Percentiles rank a stretch among this genome's conserved stretches.
Conservation (phyloP, 2,329 filamentous ascomycete species). For the Fusarium chuoi region DNA sequence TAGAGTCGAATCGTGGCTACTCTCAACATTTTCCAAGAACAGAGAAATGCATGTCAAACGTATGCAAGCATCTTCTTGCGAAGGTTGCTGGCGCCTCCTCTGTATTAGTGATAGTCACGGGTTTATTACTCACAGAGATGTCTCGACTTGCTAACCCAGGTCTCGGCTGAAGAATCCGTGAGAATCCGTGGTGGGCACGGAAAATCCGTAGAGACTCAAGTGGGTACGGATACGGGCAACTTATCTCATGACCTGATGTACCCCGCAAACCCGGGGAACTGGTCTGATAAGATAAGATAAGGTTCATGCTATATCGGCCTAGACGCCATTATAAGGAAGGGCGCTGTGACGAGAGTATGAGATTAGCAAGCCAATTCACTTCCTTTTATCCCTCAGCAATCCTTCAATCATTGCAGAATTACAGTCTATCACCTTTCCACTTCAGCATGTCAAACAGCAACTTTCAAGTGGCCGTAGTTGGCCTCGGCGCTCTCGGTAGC, state of each 20-base stretch:
- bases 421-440: no score
- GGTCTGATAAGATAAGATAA: background rate
- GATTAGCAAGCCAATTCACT: background rate
- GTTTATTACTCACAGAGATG: background rate
- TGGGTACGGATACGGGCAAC: background rate
- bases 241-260: background rate
- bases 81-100: accelerated
- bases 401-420: no score
- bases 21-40: accelerated
- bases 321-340: background rate
- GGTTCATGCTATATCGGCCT: background rate
- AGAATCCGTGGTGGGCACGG: constrained; percentile 13
- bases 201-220: background rate
- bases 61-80: accelerated
- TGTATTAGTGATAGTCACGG: accelerated
- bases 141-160: background rate
- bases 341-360: background rate
- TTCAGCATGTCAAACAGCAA: background rate
- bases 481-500: constrained; percentile 11
- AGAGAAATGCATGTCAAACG: accelerated
- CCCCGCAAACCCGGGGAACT: background rate
- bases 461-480: constrained; percentile 10
- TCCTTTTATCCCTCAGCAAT: background rate
- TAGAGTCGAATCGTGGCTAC: background rate
- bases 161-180: background rate